Conservation (phyloP, 257 asterid species). For the Solanum pinnatisectum region DNA sequence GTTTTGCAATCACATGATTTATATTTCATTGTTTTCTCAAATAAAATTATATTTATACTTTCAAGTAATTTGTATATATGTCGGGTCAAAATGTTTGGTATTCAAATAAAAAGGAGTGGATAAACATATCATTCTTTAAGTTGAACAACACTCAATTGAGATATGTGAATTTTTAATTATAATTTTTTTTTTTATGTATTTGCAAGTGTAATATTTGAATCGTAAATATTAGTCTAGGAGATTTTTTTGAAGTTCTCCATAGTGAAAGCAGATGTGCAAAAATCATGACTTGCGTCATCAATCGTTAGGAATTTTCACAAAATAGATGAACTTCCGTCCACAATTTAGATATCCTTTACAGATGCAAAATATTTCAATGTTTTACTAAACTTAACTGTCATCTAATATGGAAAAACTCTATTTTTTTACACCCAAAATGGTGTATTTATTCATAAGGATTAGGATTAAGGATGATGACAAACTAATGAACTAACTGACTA, state of each 20-base stretch:
- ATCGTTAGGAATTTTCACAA: not conserved
- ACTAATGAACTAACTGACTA: not conserved
- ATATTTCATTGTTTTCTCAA: not conserved
- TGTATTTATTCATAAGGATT: not conserved
- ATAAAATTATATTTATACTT: not conserved
- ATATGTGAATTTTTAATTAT: not conserved
- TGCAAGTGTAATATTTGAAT: not conserved
- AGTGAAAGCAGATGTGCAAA: rapidly evolving
- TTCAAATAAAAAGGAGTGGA: not conserved
- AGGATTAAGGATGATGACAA: not conserved
- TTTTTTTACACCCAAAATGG: not conserved
- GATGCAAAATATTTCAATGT: rapidly evolving
- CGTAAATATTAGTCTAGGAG: too few species aligned
- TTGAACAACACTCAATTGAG: not conserved
- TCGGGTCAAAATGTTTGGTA: not conserved
- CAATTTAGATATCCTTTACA: too few species aligned
- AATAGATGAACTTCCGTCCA: not conserved
- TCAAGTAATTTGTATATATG: not conserved
- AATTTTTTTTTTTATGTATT: not conserved
- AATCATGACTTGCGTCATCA: too few species aligned
- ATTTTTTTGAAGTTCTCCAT: too few species aligned
- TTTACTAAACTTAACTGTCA: too few species aligned
- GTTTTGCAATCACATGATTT: not conserved
- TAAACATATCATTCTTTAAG: not conserved
- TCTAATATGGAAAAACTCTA: too few species aligned